These are phyloP conservation scores for Domatiomyces globalis DNA, from an alignment of 2,329 filamentous ascomycete genomes.

Conservation along the genomic window DNA sequence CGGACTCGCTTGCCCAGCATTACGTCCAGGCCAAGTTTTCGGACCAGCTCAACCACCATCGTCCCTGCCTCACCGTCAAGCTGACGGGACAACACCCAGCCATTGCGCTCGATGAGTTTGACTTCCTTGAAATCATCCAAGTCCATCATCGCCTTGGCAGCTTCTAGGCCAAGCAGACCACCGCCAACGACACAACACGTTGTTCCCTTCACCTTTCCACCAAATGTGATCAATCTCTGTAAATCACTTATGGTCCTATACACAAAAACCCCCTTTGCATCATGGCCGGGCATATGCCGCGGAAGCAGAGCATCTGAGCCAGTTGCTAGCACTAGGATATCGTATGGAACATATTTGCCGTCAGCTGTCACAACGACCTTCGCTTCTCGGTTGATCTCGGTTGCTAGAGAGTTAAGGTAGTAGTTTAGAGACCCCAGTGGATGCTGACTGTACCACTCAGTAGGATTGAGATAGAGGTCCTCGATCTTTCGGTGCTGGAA, in stretches of 20 bases:
- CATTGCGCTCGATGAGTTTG: slow-evolving; percentile 65
- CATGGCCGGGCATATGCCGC: slow-evolving; percentile 56
- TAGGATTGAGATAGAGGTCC: slow-evolving; percentile 73
- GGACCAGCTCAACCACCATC: slow-evolving; percentile 71
- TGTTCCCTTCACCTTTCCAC: slow-evolving; percentile 50
- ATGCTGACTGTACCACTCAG: slow-evolving; percentile 63
- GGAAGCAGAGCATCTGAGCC: slow-evolving; percentile 72
- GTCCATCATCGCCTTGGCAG: slow-evolving; percentile 84
- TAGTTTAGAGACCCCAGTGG: slow-evolving; percentile 56
- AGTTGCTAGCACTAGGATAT: slow-evolving; percentile 70
- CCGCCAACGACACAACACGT: slow-evolving; percentile 69
- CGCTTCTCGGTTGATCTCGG: slow-evolving; percentile 46
- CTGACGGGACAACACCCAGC: slow-evolving; percentile 71
- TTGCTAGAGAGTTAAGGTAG: slow-evolving; percentile 61
- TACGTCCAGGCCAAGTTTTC: slow-evolving; percentile 64
- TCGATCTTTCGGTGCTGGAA: slow-evolving; percentile 76
- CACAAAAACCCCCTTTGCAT: slow-evolving; percentile 74
- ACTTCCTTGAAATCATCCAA: slow-evolving; percentile 60
- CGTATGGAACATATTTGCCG: slow-evolving; percentile 58
- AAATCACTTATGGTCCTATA: slow-evolving; percentile 78
- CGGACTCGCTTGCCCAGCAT: slow-evolving; percentile 62
- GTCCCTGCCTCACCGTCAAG: slow-evolving; percentile 66
- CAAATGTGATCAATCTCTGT: slow-evolving; percentile 60
- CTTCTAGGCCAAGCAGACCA: slow-evolving; percentile 71
- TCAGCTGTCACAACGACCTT: slow-evolving; percentile 58